Conservation (phyloP, 768 basidiomycete species). For the Zangia roseola region DNA sequence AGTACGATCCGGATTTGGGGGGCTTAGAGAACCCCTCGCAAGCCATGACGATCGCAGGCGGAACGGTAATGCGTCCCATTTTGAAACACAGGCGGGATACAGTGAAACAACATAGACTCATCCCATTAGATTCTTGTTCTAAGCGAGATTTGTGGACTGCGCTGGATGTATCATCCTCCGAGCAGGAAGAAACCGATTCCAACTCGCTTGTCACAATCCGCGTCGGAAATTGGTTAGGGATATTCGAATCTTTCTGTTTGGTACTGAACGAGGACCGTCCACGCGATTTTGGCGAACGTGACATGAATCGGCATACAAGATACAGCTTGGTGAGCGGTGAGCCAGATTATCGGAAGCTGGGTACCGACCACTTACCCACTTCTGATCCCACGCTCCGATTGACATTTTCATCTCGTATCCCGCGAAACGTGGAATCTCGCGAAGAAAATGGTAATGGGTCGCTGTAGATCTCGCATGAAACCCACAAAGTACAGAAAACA, state of each 20-base stretch:
- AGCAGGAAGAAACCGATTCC: background rate
- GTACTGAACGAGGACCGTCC: background rate
- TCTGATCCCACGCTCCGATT: conserved; percentile 18
- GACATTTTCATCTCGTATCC: conserved; percentile 15
- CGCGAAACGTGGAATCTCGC: conserved; percentile 15
- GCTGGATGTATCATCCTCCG: background rate
- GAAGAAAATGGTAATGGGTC: conserved; percentile 16
- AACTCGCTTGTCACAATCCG: background rate
- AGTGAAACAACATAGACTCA: conserved; percentile 53
- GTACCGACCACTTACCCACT: conserved; percentile 11
- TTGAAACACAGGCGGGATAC: conserved; percentile 69
- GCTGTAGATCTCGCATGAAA: background rate
- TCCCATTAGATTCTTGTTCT: conserved; percentile 36
- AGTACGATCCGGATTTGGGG: conserved; percentile 10
- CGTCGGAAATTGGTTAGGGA: background rate
- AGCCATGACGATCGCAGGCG: conserved; percentile 59
- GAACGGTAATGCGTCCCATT: conserved; percentile 66
- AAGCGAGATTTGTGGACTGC: background rate
- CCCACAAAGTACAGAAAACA: too few species aligned
- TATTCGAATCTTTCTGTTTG: background rate
- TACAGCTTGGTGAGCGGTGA: conserved; percentile 9
- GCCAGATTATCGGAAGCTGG: background rate
- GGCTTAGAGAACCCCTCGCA: conserved; percentile 48
- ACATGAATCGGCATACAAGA: conserved; percentile 15
- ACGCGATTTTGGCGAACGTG: background rate